These are phyloP conservation scores for Alternaria panax DNA, from an alignment of 2,329 filamentous ascomycete species.

Conservation along the genomic window DNA sequence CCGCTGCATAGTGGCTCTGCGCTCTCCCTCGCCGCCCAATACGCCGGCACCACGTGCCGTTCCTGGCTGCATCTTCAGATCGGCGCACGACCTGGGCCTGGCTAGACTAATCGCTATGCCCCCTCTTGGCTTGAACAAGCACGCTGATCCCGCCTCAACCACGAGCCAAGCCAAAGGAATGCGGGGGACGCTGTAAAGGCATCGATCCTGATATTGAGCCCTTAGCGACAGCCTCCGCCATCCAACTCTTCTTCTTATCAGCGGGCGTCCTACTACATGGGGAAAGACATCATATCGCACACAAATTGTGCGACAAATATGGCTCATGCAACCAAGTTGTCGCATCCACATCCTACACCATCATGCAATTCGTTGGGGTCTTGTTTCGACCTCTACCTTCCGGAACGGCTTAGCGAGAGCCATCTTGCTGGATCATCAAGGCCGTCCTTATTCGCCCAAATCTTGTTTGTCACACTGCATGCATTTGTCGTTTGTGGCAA, in stretches of 20 bases:
- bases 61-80: not conserved
- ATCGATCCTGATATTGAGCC: not conserved
- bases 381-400: conserved; percentile 10
- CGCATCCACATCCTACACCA: conserved; percentile 2
- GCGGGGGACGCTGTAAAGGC: not conserved
- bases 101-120: not conserved
- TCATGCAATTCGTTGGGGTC: not conserved
- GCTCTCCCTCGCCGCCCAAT: not conserved
- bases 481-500: conserved; percentile 3
- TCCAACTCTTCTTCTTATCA: not conserved
- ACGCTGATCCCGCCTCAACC: not conserved
- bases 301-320: not conserved
- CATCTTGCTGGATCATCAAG: not conserved
- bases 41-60: not conserved
- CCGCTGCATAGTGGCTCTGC: not conserved
- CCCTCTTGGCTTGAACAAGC: not conserved
- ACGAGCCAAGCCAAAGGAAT: not conserved
- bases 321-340: not conserved
- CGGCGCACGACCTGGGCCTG: not conserved
- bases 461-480: conserved; percentile 9
- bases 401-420: conserved; percentile 11
- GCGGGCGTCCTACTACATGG: not conserved
- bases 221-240: not conserved
- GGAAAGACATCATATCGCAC: not conserved
- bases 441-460: conserved; percentile 4